phyloP scores from a whole-genome alignment of 352 stramenopile genomes.

The Phytophthora palmivora region DNA sequence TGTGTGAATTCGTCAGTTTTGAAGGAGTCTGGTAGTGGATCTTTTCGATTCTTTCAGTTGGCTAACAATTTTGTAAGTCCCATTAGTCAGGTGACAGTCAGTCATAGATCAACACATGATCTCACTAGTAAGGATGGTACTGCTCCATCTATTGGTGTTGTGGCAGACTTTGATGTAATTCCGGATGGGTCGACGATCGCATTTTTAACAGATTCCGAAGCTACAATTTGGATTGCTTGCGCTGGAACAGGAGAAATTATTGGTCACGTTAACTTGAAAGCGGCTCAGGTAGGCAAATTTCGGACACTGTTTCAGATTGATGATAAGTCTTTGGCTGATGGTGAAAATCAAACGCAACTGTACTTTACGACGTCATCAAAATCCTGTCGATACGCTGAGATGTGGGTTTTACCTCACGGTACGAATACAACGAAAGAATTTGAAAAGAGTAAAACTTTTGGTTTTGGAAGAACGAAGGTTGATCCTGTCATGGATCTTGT shows the following conservation, averaged over 20 bases:
- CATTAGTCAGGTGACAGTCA: slow-evolving; percentile 19
- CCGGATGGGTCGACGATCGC: slow-evolving; percentile 18
- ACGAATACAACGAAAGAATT: not conserved
- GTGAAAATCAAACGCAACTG: slow-evolving; percentile 12
- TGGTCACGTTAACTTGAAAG: slow-evolving; percentile 11
- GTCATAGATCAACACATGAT: not conserved
- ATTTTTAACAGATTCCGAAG: slow-evolving; percentile 13
- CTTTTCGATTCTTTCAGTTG: slow-evolving; percentile 35
- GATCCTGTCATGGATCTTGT: slow-evolving; percentile 5
- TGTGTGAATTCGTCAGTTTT: slow-evolving; percentile 35
- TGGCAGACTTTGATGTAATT: slow-evolving; percentile 21
- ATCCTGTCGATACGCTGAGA: slow-evolving; percentile 14
- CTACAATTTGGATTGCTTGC: slow-evolving; percentile 21
- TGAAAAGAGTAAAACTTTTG: slow-evolving; percentile 4
- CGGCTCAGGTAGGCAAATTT: slow-evolving; percentile 5
- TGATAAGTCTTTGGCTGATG: not conserved
- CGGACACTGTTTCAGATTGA: slow-evolving; percentile 15
- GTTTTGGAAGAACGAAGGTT: slow-evolving; percentile 18
- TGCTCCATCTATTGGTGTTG: slow-evolving; percentile 13
- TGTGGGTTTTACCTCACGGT: slow-evolving; percentile 18
- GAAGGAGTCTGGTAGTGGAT: slow-evolving; percentile 26
- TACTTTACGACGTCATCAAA: slow-evolving; percentile 23
- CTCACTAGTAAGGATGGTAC: not conserved
- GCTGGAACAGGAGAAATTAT: slow-evolving; percentile 22
- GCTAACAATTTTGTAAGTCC: slow-evolving; percentile 17